Evolutionary conservation across 2,329 filamentous ascomycete genomes (phyloP), one percentile per base, ranked within the genome.

Genomic region (Graphilbum ipis-grandicollis): DNA sequence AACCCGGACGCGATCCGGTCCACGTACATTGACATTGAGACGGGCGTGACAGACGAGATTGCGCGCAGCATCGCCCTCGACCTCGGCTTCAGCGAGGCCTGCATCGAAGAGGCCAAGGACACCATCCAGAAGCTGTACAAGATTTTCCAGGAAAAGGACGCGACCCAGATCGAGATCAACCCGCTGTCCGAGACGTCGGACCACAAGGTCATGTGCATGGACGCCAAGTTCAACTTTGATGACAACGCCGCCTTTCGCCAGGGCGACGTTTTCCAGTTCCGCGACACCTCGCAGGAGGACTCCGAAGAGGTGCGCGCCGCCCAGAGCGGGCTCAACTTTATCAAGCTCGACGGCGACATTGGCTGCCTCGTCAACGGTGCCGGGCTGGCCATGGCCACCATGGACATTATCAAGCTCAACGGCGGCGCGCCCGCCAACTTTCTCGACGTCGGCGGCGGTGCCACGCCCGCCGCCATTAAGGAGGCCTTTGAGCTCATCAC

Each of bases 331-430:
- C 75, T 98, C 49, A 98, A 98, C 76, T 98, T 98, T 68, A 98
- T 98, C 73, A 98, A 98, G 75, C 79, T 98, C 43, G 90, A 96
- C 56, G 90, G 90, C 57, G 90, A 98, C 58, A 98, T 98, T 57
- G 90, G 90, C 62, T 98, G 90, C 69, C 71, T 96, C 50, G 90
- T 98, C 67, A 98, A 98, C 67, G 90, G 90, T 58, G 90, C 90
- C 52, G 90, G 90, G 66, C 80, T 98, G 48, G 90, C 90, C 63
- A 98, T 98, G 90, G 90, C 90, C 45, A 98, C 90, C 58, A 98
- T 98, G 90, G 90, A 98, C 62, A 96, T 98, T 61, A 98, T 98
- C 74, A 96, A 98, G 76, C 75, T 98, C 45, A 98, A 96, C 65
- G 90, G 90, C 50, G 90, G 90, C 46, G 68, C 75, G 55, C 90